A percentile compares a stretch with the other conserved stretches of the same genome.
Evolutionary conservation across 1,284 basidiomycete species (phyloP).

Genomic region (Ustilago tritici): DNA sequence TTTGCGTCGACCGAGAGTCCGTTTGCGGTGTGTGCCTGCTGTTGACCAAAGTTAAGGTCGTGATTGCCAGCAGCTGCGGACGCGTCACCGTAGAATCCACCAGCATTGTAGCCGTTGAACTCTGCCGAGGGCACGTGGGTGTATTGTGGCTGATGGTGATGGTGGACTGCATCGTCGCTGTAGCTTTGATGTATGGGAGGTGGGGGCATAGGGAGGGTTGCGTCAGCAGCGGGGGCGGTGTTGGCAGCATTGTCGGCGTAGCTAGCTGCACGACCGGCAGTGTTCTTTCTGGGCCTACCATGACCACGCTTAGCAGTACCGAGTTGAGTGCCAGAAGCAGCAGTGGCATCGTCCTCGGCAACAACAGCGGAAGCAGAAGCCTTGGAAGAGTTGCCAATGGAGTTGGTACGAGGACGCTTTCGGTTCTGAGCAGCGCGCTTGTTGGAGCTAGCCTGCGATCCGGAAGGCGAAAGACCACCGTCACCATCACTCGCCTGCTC

Average conservation of each 20-base stretch:
- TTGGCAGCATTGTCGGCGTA: background rate
- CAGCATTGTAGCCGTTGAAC: conserved; percentile 18
- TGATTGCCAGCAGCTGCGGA: conserved; percentile 13
- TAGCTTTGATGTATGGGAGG: conserved; percentile 42
- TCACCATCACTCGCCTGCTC: conserved; percentile 33
- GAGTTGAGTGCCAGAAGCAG: conserved; percentile 16
- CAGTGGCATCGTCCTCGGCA: conserved; percentile 24
- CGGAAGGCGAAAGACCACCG: conserved; percentile 28
- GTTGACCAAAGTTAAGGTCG: background rate
- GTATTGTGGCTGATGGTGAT: conserved; percentile 36
- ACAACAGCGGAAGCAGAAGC: conserved; percentile 17
- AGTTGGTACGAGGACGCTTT: conserved; percentile 41
- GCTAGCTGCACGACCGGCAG: conserved; percentile 8
- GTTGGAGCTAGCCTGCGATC: conserved; percentile 39
- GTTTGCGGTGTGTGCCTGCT: background rate
- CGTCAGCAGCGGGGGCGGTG: conserved; percentile 8
- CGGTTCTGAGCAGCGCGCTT: conserved; percentile 24
- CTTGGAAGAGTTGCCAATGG: conserved; percentile 37
- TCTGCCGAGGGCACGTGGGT: conserved; percentile 39
- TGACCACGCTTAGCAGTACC: conserved; percentile 47
- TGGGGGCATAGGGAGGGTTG: conserved; percentile 27
- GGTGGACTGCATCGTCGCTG: conserved; percentile 37
- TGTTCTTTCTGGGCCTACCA: conserved; percentile 45
- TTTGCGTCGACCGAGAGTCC: conserved; percentile 22
- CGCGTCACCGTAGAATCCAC: conserved; percentile 25